Conservation (phyloP, 768 basidiomycete genomes). For the Clitopilus hobsonii region DNA sequence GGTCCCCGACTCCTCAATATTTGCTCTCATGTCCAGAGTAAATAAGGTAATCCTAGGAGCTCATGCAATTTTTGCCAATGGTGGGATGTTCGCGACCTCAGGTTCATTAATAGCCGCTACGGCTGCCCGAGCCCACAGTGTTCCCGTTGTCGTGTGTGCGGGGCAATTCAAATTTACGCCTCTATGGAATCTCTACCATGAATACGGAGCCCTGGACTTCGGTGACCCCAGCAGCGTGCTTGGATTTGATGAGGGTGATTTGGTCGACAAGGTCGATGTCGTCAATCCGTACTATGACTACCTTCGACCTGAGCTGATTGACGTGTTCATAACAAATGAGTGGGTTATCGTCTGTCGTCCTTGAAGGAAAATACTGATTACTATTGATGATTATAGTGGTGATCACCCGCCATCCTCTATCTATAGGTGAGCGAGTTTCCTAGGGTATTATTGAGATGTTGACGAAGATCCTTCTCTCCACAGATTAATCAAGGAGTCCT, state of each 20-base stretch:
- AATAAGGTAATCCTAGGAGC: conserved; percentile 96
- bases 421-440: conserved; percentile 51
- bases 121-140: conserved; percentile 85
- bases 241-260: conserved; percentile 72
- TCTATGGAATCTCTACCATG: conserved; percentile 82
- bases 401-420: conserved; percentile 96
- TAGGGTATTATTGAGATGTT: conserved; percentile 1
- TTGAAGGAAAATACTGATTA: conserved; percentile 2
- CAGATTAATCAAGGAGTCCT: conserved; percentile 88
- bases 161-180: conserved; percentile 98
- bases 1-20: conserved; percentile 94
- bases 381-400: conserved; percentile 49
- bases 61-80: conserved; percentile 95
- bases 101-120: conserved; percentile 83
- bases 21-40: conserved; percentile 92
- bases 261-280: conserved; percentile 87
- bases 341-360: conserved; percentile 40
- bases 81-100: conserved; percentile 87
- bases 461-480: conserved; percentile 10
- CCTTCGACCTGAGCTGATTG: conserved; percentile 86
- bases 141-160: conserved; percentile 89
- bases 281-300: conserved; percentile 97
- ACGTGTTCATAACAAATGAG: conserved; percentile 97
- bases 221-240: conserved; percentile 59
- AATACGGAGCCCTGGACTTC: conserved; percentile 81